Evolutionary conservation across 192 early-diverging fungal genomes (phyloP).

Genomic region (Backusella australiensis): DNA sequence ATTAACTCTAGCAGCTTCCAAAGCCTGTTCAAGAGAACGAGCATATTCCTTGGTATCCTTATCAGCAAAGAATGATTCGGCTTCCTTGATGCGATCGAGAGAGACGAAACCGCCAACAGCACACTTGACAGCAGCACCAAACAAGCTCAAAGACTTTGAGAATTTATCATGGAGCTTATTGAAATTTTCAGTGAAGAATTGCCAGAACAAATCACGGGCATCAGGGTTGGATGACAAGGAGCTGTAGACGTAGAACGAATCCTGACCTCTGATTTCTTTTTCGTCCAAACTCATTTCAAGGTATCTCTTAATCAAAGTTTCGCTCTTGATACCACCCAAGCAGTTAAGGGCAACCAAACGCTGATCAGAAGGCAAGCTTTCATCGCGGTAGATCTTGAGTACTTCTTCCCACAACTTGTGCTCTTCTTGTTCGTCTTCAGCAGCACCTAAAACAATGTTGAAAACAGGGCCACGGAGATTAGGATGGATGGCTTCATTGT

Average conservation of each 20-base stretch:
- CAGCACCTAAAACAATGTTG: slow-evolving; percentile 63
- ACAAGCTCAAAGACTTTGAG: slow-evolving; percentile 42
- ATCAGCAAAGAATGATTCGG: slow-evolving; percentile 61
- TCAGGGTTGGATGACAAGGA: slow-evolving; percentile 53
- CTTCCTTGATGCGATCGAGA: slow-evolving; percentile 60
- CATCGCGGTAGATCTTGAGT: slow-evolving; percentile 58
- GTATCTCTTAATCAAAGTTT: slow-evolving; percentile 55
- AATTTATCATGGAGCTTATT: slow-evolving; percentile 56
- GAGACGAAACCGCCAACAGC: slow-evolving; percentile 42
- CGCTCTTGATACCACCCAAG: slow-evolving; percentile 55
- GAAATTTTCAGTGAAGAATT: slow-evolving; percentile 64
- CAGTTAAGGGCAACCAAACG: slow-evolving; percentile 61
- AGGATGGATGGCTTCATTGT: slow-evolving; percentile 70
- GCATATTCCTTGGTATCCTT: slow-evolving; percentile 62
- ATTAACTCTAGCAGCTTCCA: slow-evolving; percentile 67
- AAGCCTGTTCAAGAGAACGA: slow-evolving; percentile 67
- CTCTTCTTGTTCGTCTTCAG: slow-evolving; percentile 54
- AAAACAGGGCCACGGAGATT: slow-evolving; percentile 74
- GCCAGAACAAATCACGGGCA: slow-evolving; percentile 62
- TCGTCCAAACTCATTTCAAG: slow-evolving; percentile 61
- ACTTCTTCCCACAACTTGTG: slow-evolving; percentile 50
- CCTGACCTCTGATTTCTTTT: slow-evolving; percentile 69
- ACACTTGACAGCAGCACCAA: slow-evolving; percentile 46
- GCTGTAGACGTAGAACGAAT: slow-evolving; percentile 53
- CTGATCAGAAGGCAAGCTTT: slow-evolving; percentile 63